phyloP scores from a whole-genome alignment of 1,139 yeast genomes.

The Blastobotrys ciferrii region DNA sequence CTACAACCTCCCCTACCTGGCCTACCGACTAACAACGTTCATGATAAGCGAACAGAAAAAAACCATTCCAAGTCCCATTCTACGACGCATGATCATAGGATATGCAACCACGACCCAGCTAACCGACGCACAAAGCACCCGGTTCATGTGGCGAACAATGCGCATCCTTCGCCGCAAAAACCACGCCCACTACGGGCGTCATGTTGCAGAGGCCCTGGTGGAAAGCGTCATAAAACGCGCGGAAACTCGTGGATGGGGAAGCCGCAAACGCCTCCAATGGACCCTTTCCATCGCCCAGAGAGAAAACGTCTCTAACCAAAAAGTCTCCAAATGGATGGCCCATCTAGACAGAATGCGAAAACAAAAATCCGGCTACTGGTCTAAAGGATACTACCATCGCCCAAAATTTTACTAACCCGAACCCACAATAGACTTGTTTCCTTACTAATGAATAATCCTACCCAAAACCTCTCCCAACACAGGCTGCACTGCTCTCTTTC shows the following conservation, averaged over 20 bases:
- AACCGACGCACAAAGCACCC: slow-evolving; percentile 23
- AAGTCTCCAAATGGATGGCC: slow-evolving; percentile 22
- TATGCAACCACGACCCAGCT: slow-evolving; percentile 19
- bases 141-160: slow-evolving; percentile 16
- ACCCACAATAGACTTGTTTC: background rate
- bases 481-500: too few relatives aligned
- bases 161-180: slow-evolving; percentile 16
- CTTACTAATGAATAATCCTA: background rate
- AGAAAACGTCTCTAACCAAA: slow-evolving; percentile 18
- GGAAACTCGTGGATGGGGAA: slow-evolving; percentile 21
- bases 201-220: slow-evolving; percentile 22
- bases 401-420: slow-evolving; percentile 4
- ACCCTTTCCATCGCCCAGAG: slow-evolving; percentile 24
- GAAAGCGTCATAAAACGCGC: slow-evolving; percentile 23
- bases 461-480: background rate
- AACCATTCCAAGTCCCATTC: slow-evolving; percentile 15
- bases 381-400: slow-evolving; percentile 9
- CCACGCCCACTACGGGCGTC: slow-evolving; percentile 9
- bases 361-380: slow-evolving; percentile 24
- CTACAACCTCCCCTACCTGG: slow-evolving; percentile 20
- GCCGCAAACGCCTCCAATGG: slow-evolving; percentile 25
- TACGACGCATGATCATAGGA: slow-evolving; percentile 21
- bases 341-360: slow-evolving; percentile 22
- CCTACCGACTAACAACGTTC: slow-evolving; percentile 19
- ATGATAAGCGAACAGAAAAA: slow-evolving; percentile 13